These are phyloP conservation scores for Phanerodontia chrysosporium DNA, from an alignment of 768 basidiomycete genomes.

Conservation along the genomic window DNA sequence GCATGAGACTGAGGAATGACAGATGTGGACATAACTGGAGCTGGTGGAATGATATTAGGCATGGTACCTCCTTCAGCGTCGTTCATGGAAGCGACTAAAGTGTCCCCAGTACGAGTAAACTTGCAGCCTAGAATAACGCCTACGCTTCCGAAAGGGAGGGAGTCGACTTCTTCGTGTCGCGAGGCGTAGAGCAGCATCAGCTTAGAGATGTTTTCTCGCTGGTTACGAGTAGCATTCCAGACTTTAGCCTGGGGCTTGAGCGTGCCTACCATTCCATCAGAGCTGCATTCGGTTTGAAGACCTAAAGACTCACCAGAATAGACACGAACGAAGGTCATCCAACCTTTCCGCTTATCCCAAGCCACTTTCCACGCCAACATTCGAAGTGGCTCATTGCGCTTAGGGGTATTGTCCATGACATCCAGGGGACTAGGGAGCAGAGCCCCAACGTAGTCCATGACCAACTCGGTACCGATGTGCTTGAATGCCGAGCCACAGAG, in stretches of 20 bases:
- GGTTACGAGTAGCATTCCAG: slow-evolving; percentile 61
- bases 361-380: slow-evolving; percentile 85
- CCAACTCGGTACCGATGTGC: slow-evolving; percentile 74
- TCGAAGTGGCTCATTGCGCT: slow-evolving; percentile 46
- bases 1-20: slow-evolving; percentile 77
- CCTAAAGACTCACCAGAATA: slow-evolving; percentile 61
- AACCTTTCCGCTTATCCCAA: slow-evolving; percentile 79
- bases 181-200: slow-evolving; percentile 77
- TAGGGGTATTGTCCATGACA: slow-evolving; percentile 37
- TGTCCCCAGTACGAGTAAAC: slow-evolving; percentile 84
- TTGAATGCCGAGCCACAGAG: slow-evolving; percentile 80
- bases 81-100: slow-evolving; percentile 55
- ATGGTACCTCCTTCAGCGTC: slow-evolving; percentile 28
- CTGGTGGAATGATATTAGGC: slow-evolving; percentile 56
- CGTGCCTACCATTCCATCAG: slow-evolving; percentile 43
- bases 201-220: slow-evolving; percentile 71
- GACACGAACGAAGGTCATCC: slow-evolving; percentile 91
- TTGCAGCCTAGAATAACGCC: slow-evolving; percentile 82
- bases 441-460: slow-evolving; percentile 80
- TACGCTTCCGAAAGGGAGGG: slow-evolving; percentile 76
- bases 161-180: slow-evolving; percentile 70
- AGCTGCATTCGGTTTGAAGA: neutral
- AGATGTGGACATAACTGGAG: slow-evolving; percentile 82
- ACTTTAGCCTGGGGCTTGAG: slow-evolving; percentile 59
- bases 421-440: slow-evolving; percentile 77